A percentile compares a stretch with the other conserved stretches of the same genome.
Evolutionary conservation across 73 alveolate species (phyloP).

Genomic region (Durusdinium trenchii): DNA sequence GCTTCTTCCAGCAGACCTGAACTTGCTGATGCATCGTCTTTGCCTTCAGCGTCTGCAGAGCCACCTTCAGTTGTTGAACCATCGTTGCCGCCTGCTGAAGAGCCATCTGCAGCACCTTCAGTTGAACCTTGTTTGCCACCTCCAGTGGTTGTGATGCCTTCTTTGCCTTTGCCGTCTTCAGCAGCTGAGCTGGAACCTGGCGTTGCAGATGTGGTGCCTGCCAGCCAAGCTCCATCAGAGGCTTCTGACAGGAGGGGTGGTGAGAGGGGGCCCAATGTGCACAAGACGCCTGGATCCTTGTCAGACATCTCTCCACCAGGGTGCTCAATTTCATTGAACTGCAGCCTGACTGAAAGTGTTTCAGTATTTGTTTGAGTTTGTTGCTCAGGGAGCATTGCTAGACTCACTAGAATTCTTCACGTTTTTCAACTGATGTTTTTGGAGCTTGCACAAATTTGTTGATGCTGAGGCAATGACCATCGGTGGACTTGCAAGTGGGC

Average conservation of each 20-base stretch:
- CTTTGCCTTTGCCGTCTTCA: background rate
- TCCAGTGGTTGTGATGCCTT: background rate
- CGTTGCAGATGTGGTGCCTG: background rate
- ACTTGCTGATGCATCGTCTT: background rate
- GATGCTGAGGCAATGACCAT: background rate
- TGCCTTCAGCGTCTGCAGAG: background rate
- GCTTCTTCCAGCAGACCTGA: background rate
- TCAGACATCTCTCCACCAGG: background rate
- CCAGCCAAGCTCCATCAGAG: background rate
- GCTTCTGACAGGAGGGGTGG: background rate
- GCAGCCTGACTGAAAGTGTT: background rate
- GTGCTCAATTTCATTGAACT: background rate
- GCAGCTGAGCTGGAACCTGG: background rate
- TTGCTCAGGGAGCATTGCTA: background rate
- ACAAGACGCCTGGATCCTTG: background rate
- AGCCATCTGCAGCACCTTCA: background rate
- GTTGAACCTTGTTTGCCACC: background rate
- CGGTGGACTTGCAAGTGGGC: background rate
- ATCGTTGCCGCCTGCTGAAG: background rate
- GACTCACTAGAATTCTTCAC: background rate
- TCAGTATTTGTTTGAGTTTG: background rate
- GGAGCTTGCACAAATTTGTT: background rate
- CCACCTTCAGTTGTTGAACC: too few species aligned
- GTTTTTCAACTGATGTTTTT: background rate
- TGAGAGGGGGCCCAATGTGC: background rate